Percentiles rank a stretch among this genome's conserved stretches.
phyloP scores from a whole-genome alignment of 306 rosid species.

The Trichosanthes truncata region DNA sequence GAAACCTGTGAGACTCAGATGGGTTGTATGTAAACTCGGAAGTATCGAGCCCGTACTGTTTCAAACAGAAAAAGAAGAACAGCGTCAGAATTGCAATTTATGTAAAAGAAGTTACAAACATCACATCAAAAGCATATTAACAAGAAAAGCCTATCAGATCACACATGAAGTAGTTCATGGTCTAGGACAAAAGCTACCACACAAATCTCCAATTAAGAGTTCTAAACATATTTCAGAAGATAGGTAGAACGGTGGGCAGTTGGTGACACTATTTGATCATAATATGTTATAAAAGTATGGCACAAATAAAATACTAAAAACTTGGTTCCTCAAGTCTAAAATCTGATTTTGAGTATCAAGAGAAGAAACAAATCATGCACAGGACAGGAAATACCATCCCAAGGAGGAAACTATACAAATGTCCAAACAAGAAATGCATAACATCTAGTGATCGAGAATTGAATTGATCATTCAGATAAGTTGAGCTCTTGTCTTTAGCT shows the following conservation, averaged over 20 bases:
- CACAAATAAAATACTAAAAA: not conserved
- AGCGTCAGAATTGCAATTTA: not conserved
- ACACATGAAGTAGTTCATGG: not conserved
- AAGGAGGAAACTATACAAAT: not conserved
- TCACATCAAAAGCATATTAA: not conserved
- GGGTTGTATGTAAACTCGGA: slow-evolving; percentile 94
- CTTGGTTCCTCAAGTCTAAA: not conserved
- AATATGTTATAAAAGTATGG: not conserved
- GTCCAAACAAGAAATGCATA: not conserved
- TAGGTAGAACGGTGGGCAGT: not conserved
- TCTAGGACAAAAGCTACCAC: not conserved
- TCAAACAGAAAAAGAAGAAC: not conserved
- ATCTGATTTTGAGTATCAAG: not conserved
- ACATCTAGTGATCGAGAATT: not conserved
- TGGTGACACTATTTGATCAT: not conserved
- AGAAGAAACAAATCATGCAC: not conserved
- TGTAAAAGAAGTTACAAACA: not conserved
- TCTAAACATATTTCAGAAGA: not conserved
- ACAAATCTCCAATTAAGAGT: not conserved
- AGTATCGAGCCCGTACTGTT: slow-evolving; percentile 96
- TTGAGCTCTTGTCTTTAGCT: not conserved
- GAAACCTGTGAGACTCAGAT: slow-evolving; percentile 67
- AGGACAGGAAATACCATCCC: not conserved
- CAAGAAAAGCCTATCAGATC: not conserved
- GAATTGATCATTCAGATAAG: not conserved